Conservation (phyloP, 257 asterid genomes). For the Primulina huaijiensis region DNA sequence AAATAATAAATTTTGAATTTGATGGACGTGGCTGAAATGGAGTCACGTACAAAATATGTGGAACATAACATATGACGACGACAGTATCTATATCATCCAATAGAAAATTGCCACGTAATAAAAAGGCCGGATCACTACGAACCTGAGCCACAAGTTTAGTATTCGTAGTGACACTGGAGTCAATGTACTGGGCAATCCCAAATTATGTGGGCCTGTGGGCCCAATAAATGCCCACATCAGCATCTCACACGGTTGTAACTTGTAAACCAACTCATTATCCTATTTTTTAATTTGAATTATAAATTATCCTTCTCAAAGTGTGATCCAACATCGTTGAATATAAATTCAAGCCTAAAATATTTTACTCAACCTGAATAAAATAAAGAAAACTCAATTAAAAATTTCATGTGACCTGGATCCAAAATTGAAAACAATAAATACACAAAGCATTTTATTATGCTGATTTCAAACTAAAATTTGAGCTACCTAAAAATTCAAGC, state of each 20-base stretch:
- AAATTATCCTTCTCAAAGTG: background rate
- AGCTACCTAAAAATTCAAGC: too few relatives aligned
- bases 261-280: too few relatives aligned
- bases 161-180: slow-evolving; percentile 5
- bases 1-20: background rate
- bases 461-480: too few relatives aligned
- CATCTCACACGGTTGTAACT: background rate
- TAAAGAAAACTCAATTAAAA: too few relatives aligned
- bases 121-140: slow-evolving; percentile 7
- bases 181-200: background rate
- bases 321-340: background rate
- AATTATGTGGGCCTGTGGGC: slow-evolving; percentile 11
- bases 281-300: too few relatives aligned
- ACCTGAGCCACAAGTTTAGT: slow-evolving; percentile 24
- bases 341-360: too few relatives aligned
- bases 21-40: slow-evolving; percentile 6
- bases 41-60: background rate
- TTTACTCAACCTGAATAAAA: too few relatives aligned
- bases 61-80: background rate
- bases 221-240: slow-evolving; percentile 13
- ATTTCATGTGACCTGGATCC: too few relatives aligned
- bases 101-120: slow-evolving; percentile 5
- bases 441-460: too few relatives aligned
- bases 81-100: slow-evolving; percentile 3
- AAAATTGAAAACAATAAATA: too few relatives aligned